A percentile compares a stretch with the other conserved stretches of the same genome.
These are phyloP conservation scores for Lolium rigidum DNA, from an alignment of 176 grass and related monocot species.

Conservation along the genomic window DNA sequence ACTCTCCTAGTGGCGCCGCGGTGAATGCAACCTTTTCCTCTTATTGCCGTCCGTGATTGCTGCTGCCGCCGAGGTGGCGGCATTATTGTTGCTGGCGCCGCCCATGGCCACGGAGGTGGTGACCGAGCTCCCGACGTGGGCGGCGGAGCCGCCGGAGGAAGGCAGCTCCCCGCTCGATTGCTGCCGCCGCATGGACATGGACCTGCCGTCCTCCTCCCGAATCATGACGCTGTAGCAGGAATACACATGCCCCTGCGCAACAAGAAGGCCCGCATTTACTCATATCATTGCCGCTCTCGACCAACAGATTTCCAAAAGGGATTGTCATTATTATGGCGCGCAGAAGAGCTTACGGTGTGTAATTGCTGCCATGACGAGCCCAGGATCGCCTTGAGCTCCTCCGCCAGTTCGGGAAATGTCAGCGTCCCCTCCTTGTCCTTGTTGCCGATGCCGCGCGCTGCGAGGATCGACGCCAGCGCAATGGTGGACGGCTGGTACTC, in stretches of 20 bases:
- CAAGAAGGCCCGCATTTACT: slow-evolving; percentile 63
- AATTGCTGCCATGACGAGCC: slow-evolving; percentile 58
- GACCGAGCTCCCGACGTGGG: slow-evolving; percentile 41
- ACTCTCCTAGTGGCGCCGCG: slow-evolving; percentile 48
- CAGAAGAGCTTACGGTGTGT: slow-evolving; percentile 58
- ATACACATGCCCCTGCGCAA: slow-evolving; percentile 75
- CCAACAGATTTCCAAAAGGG: slow-evolving; percentile 37
- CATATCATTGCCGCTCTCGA: slow-evolving; percentile 45
- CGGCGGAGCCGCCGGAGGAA: slow-evolving; percentile 53
- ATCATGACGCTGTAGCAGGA: slow-evolving; percentile 92
- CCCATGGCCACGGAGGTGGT: slow-evolving; percentile 50
- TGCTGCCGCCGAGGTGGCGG: slow-evolving; percentile 36
- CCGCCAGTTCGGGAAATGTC: slow-evolving; percentile 43
- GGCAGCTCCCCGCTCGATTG: slow-evolving; percentile 52
- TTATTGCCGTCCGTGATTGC: slow-evolving; percentile 59
- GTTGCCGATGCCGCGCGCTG: neutral
- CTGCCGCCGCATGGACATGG: neutral
- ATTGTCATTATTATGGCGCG: neutral
- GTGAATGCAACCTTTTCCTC: slow-evolving; percentile 63
- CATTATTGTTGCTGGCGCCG: slow-evolving; percentile 44
- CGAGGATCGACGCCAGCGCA: slow-evolving; percentile 72
- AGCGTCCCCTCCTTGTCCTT: slow-evolving; percentile 31
- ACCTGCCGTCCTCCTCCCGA: slow-evolving; percentile 46
- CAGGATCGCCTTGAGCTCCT: slow-evolving; percentile 58
- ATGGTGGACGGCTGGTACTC: slow-evolving; percentile 69